Evolutionary conservation across 805 yeast species (phyloP), one percentile per base, ranked within the genome.

Genomic region (Wickerhamiella lipophila): DNA sequence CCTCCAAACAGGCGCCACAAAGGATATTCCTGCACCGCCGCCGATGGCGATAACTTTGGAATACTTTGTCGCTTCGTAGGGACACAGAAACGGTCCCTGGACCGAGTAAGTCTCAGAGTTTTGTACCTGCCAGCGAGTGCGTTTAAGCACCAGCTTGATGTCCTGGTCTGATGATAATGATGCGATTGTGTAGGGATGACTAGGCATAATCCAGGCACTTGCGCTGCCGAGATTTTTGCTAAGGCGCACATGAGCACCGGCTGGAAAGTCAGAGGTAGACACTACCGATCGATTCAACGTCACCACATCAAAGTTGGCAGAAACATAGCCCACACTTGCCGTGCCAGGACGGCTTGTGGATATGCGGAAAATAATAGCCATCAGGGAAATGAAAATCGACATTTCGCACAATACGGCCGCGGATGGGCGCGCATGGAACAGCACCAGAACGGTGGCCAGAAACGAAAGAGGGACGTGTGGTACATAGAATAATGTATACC

Each of bases 361-460:
- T 12, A 76, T 47, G 25, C 94, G 70, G 57, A 76, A 74, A 3
- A 60, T 52, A 0, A 81, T 66, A 59, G 88, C 96, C 47, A 65
- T 70, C 0, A 67, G 34, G 19, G 88, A 62, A 7, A 86, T 72
- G 1, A 55, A 38, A 1, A 73, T 56, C 51, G 82, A 83, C 22
- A 75, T 42, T 0, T 62, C 36, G 2, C 89, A 80, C 56, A 81
- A 73, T 23, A 61, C 60, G 2, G 79, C 76, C 4, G 81, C 73
- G 6, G 77, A 72, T 0, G 96, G 96, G 53, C 92, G 72, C 0
- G 89, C 83, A 62, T 89, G 97, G 57, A 81, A 83, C 3, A 87
- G 63, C 27, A 81, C 64, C 2, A 79, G 57, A 4, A 86, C 81
- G 19, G 77, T 72, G 4, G 77, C 58, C 11, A 49, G 13, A 92